phyloP scores from a whole-genome alignment of 2,329 filamentous ascomycete species.

The Fusarium tupiense region DNA sequence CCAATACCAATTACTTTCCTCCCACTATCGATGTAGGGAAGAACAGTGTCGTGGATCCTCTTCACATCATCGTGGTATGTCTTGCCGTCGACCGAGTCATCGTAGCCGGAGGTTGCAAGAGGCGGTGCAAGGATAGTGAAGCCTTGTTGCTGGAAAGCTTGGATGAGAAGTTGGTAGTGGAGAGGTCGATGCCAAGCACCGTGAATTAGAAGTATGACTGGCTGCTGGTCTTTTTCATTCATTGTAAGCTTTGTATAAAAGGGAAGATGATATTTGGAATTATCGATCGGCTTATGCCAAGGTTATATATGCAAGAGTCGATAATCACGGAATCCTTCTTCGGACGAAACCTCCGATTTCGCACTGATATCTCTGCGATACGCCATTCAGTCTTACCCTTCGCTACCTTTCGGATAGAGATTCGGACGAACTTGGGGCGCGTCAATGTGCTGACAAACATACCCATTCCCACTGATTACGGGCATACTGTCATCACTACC shows the following conservation, averaged over 20 bases:
- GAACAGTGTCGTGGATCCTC: neutral
- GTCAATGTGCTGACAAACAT: neutral
- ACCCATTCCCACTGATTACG: neutral
- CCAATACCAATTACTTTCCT: constrained; percentile 4
- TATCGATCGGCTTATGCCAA: neutral
- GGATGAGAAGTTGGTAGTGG: constrained; percentile 24
- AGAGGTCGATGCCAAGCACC: constrained; percentile 33
- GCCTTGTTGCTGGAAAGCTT: neutral
- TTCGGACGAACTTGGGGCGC: neutral
- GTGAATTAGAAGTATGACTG: constrained; percentile 17
- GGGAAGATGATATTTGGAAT: fast-evolving
- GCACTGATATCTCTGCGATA: neutral
- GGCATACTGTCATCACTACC: neutral
- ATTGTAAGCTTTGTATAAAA: neutral
- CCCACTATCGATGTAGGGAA: constrained; percentile 7
- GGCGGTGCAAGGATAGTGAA: constrained; percentile 15
- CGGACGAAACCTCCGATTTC: neutral
- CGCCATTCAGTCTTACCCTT: too few relatives aligned
- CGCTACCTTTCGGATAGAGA: neutral
- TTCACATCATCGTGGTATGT: constrained; percentile 19
- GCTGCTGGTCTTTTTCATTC: neutral
- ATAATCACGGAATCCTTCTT: neutral
- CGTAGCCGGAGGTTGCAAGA: constrained; percentile 23
- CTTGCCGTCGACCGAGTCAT: constrained; percentile 20
- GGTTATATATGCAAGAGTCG: neutral